Conservation (phyloP, 345 rosid species). For the Trapa incisa region DNA sequence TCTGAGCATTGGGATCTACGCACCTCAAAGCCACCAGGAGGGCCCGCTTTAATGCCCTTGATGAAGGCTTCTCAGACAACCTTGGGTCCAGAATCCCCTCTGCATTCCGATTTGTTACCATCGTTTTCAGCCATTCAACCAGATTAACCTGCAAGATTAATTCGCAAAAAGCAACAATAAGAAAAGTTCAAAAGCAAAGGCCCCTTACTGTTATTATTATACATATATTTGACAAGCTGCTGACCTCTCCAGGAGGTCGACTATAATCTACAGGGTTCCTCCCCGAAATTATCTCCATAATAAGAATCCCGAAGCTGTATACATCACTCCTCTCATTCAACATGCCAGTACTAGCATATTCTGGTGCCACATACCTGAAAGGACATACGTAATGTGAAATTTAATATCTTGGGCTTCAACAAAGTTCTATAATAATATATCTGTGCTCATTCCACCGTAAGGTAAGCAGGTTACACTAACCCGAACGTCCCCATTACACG, state of each 20-base stretch:
- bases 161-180: not conserved
- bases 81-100: conserved; percentile 84
- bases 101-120: conserved; percentile 71
- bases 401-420: not conserved
- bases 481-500: conserved; percentile 82
- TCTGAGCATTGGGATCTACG: conserved; percentile 89
- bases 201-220: not conserved
- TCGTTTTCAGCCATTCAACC: conserved; percentile 86
- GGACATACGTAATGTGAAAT: not conserved
- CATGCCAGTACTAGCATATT: conserved; percentile 98
- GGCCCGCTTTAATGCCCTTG: conserved; percentile 76
- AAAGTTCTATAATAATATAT: not conserved
- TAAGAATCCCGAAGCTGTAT: conserved; percentile 85
- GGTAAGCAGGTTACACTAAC: conserved; percentile 1
- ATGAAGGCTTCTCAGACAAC: conserved; percentile 60
- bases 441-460: not conserved
- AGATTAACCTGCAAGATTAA: conserved; percentile 54
- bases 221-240: conserved; percentile 2
- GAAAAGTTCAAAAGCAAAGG: not conserved
- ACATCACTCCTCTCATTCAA: conserved; percentile 91
- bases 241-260: conserved; percentile 71
- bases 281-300: conserved; percentile 89
- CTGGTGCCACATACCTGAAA: conserved; percentile 84
- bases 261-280: conserved; percentile 95
- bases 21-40: conserved; percentile 85